phyloP scores from a whole-genome alignment of 257 asterid genomes.

The Apocynum venetum region DNA sequence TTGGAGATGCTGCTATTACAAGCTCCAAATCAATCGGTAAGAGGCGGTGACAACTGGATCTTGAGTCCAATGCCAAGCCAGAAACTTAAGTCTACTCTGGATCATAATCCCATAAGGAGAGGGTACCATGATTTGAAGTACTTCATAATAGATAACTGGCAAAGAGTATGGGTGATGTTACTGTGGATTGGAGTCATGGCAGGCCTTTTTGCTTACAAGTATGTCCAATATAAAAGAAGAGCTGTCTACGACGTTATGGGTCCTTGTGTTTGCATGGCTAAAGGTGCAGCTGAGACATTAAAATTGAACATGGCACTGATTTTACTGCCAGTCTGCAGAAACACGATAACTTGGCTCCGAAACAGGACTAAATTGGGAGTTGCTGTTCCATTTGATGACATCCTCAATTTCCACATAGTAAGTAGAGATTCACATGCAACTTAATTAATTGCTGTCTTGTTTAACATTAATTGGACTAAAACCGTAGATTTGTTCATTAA shows the following conservation, averaged over 20 bases:
- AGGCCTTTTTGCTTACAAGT: conserved; percentile 70
- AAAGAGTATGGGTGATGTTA: conserved; percentile 82
- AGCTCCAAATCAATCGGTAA: conserved; percentile 58
- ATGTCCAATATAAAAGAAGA: conserved; percentile 50
- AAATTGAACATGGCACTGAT: conserved; percentile 94
- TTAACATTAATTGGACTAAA: not conserved
- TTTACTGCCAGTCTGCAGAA: conserved; percentile 76
- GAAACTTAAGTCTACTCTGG: conserved; percentile 65
- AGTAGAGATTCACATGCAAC: conserved; percentile 3
- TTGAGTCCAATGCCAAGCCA: conserved; percentile 86
- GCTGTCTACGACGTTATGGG: conserved; percentile 68
- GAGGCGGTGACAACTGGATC: conserved; percentile 69
- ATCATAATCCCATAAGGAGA: conserved; percentile 35
- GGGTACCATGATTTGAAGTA: conserved; percentile 51
- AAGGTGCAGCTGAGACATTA: conserved; percentile 95
- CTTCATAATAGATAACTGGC: conserved; percentile 81
- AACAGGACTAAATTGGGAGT: conserved; percentile 62
- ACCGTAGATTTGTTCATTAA: too few species aligned
- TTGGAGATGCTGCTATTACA: conserved; percentile 82
- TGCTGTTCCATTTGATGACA: conserved; percentile 81
- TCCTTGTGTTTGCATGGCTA: conserved; percentile 78
- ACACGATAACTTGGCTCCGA: conserved; percentile 91
- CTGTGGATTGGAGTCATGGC: conserved; percentile 89
- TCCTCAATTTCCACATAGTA: conserved; percentile 78
- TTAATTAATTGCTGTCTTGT: too few species aligned